These are phyloP conservation scores for Paramecium caudatum DNA, from an alignment of 73 alveolate species.

Conservation along the genomic window DNA sequence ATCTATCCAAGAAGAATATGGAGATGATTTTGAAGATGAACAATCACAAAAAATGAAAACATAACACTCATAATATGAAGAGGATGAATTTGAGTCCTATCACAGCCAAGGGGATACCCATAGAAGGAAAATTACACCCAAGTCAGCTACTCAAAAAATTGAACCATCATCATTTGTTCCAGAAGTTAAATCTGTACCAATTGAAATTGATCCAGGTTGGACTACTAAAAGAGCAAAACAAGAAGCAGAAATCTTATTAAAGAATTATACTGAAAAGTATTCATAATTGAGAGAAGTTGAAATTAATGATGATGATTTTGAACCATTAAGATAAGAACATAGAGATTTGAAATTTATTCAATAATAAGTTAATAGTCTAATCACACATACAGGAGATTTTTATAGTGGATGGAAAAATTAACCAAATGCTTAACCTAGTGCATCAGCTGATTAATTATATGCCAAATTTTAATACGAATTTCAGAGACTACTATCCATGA, in stretches of 20 bases:
- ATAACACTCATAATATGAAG: constrained; percentile 11
- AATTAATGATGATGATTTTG: constrained; percentile 40
- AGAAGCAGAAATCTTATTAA: constrained; percentile 42
- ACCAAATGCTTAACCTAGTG: constrained; percentile 6
- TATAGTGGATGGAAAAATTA: constrained; percentile 34
- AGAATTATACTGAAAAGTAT: constrained; percentile 25
- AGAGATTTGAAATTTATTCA: constrained; percentile 49
- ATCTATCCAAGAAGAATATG: constrained; percentile 50
- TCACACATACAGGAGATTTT: constrained; percentile 39
- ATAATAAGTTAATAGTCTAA: constrained; percentile 47
- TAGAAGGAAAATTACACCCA: constrained; percentile 18
- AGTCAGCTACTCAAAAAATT: neutral
- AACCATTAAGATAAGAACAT: constrained; percentile 10
- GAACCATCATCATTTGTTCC: constrained; percentile 23
- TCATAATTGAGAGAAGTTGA: constrained; percentile 48
- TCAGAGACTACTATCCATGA: constrained; percentile 33
- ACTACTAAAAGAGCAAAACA: constrained; percentile 40
- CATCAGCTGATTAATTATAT: constrained; percentile 53
- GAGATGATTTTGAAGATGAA: constrained; percentile 44
- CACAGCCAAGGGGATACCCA: constrained; percentile 28
- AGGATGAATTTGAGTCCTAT: constrained; percentile 54
- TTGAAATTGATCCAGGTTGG: constrained; percentile 62
- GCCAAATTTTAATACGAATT: constrained; percentile 52
- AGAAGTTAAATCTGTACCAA: neutral
- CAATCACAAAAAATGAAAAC: constrained; percentile 6